Percentiles rank a stretch among this genome's conserved stretches.
Conservation (phyloP, 768 basidiomycete species). For the Ramaria sp. region DNA sequence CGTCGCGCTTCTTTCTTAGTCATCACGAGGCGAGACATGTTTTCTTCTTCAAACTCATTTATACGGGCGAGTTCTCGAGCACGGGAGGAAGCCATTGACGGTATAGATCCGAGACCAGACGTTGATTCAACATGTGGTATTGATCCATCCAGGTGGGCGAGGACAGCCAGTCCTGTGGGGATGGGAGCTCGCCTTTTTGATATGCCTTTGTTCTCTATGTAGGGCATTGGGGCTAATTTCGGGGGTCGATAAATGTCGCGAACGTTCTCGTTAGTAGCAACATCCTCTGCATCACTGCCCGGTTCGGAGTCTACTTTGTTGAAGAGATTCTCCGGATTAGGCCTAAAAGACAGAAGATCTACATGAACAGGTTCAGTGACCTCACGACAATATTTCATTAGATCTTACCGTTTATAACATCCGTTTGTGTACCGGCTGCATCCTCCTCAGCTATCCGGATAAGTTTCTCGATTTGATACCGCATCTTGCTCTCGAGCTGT, state of each 20-base stretch:
- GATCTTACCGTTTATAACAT: conserved; percentile 47
- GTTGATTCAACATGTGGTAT: conserved; percentile 63
- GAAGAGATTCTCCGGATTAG: conserved; percentile 72
- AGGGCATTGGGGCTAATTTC: conserved; percentile 81
- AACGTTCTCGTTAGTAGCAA: conserved; percentile 18
- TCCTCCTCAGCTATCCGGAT: conserved; percentile 62
- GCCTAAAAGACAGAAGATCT: conserved; percentile 91
- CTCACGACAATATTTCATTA: not conserved
- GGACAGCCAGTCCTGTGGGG: conserved; percentile 50
- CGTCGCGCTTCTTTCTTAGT: conserved; percentile 76
- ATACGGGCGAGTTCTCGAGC: conserved; percentile 72
- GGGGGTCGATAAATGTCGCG: conserved; percentile 72
- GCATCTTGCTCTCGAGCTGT: conserved; percentile 75
- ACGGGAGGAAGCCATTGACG: conserved; percentile 48
- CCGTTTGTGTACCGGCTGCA: conserved; percentile 26
- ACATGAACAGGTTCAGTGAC: conserved; percentile 3
- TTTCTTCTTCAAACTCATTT: conserved; percentile 88
- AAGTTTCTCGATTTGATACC: conserved; percentile 94
- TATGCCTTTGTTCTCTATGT: conserved; percentile 46
- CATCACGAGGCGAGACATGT: conserved; percentile 84
- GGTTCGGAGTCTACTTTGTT: conserved; percentile 27
- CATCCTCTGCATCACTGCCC: conserved; percentile 24
- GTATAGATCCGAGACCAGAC: conserved; percentile 56
- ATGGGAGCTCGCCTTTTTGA: conserved; percentile 41
- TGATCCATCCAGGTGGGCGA: conserved; percentile 40